Evolutionary conservation across 1,284 basidiomycete genomes (phyloP), one percentile per base, ranked within the genome.

Genomic region (Irpex sp.): DNA sequence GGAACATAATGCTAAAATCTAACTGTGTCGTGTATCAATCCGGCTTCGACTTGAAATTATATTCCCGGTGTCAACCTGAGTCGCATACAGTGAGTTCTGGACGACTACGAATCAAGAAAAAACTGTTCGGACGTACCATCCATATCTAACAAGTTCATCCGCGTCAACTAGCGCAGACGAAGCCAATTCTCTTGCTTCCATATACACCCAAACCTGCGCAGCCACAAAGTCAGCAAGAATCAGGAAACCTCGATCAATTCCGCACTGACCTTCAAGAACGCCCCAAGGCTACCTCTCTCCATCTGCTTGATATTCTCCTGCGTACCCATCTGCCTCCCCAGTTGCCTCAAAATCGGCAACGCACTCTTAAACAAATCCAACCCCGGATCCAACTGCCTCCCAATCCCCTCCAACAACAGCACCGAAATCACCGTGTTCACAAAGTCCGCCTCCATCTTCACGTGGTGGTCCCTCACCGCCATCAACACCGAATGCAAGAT

Each of bases 401-500:
- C 97, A 68, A 99, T 98, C 0, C 97, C 97, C 77, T 99, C 97
- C 55, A 99, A 79, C 60, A 99, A 75, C 63, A 99, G 77, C 63
- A 98, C 95, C 7, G 92, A 93, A 65, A 99, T 92, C 59, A 99
- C 95, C 0, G 97, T 99, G 75, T 99, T 98, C 71, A 99, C 89
- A 73, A 99, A 99, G 75, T 99, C 97, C 11, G 91, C 94, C 78
- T 99, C 97, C 88, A 99, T 93, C 82, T 96, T 98, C 69, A 99
- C 97, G 73, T 98, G 97, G 75, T 98, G 96, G 67, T 87, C 83
- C 59, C 96, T 80, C 1, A 99, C 96, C n/a, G 91, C 88, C 69
- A 80, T 86, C 54, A 99, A 79, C 6, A 98, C 96, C 68, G 97
- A 91, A 5, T 86, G 91, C 49, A 98, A 81, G 67, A 99, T 88